A percentile compares a stretch with the other conserved stretches of the same genome.
phyloP scores from a whole-genome alignment of 106 monocot species.

The Dioscorea zingiberensis region DNA sequence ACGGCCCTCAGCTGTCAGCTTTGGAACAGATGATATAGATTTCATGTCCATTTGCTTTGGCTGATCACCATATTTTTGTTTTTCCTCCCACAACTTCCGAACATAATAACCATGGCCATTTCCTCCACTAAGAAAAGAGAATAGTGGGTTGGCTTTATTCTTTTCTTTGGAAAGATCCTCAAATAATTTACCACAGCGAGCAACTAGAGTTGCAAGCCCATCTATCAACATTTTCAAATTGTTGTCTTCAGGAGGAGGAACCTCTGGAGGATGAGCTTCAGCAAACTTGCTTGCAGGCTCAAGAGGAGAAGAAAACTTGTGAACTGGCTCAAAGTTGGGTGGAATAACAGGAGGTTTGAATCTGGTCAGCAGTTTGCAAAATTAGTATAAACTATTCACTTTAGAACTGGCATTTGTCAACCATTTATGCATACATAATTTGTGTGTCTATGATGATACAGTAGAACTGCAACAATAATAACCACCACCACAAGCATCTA shows the following conservation, averaged over 20 bases:
- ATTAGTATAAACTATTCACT: background rate
- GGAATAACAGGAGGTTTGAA: constrained; percentile 82
- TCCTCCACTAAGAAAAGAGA: constrained; percentile 76
- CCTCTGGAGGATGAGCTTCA: constrained; percentile 66
- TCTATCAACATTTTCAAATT: constrained; percentile 69
- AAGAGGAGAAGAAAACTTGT: constrained; percentile 57
- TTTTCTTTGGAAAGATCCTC: constrained; percentile 92
- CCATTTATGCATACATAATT: no score
- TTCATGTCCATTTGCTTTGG: constrained; percentile 22
- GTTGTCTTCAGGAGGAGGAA: constrained; percentile 72
- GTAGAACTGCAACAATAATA: no score
- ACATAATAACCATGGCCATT: constrained; percentile 73
- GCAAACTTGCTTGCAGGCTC: constrained; percentile 23
- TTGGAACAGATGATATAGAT: constrained; percentile 27
- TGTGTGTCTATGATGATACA: no score
- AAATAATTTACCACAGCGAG: constrained; percentile 83
- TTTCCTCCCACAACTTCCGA: constrained; percentile 88
- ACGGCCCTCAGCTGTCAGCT: constrained; percentile 71
- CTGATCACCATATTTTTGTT: constrained; percentile 43
- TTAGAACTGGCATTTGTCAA: no score
- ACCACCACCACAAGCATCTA: no score
- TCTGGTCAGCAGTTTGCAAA: constrained; percentile 23
- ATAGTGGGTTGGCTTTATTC: constrained; percentile 70
- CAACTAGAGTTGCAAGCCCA: constrained; percentile 80
- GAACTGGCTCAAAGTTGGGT: constrained; percentile 47